Conservation (phyloP, 805 yeast species). For the Priceomyces medius region DNA sequence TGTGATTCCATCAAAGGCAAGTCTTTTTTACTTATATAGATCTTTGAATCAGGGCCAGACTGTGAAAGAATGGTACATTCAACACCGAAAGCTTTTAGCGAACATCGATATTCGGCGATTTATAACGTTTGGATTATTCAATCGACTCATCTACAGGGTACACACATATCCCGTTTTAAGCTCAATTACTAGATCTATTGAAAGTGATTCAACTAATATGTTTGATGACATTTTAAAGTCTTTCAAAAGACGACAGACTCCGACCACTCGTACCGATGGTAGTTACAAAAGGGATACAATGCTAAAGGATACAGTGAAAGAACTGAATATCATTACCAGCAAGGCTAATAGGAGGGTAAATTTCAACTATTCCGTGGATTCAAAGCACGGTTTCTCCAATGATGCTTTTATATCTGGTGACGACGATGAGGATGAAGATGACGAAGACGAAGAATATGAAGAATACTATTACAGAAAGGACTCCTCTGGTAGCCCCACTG, state of each 20-base stretch:
- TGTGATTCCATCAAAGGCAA: conserved; percentile 59
- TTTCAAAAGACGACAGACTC: conserved; percentile 8
- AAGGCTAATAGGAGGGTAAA: conserved; percentile 31
- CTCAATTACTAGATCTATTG: conserved; percentile 37
- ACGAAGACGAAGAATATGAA: conserved; percentile 12
- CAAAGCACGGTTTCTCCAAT: conserved; percentile 7
- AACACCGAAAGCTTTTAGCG: conserved; percentile 54
- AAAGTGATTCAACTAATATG: conserved; percentile 22
- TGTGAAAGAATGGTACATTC: conserved; percentile 77
- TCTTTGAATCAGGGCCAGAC: conserved; percentile 77
- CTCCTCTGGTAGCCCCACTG: background rate
- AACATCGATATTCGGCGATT: conserved; percentile 82
- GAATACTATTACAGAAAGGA: conserved; percentile 4
- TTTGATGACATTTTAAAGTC: conserved; percentile 16
- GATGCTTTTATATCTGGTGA: conserved; percentile 11
- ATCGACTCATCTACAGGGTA: conserved; percentile 80
- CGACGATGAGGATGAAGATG: conserved; percentile 13
- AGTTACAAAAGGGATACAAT: conserved; percentile 10
- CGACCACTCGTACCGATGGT: conserved; percentile 4
- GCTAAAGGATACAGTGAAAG: conserved; percentile 21
- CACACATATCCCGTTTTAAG: conserved; percentile 68
- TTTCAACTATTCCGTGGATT: conserved; percentile 26
- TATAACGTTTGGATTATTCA: conserved; percentile 79
- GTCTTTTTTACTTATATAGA: conserved; percentile 70
- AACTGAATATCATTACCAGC: conserved; percentile 17